Conservation (phyloP, 805 yeast species). For the Tetrapisispora fleetii region DNA sequence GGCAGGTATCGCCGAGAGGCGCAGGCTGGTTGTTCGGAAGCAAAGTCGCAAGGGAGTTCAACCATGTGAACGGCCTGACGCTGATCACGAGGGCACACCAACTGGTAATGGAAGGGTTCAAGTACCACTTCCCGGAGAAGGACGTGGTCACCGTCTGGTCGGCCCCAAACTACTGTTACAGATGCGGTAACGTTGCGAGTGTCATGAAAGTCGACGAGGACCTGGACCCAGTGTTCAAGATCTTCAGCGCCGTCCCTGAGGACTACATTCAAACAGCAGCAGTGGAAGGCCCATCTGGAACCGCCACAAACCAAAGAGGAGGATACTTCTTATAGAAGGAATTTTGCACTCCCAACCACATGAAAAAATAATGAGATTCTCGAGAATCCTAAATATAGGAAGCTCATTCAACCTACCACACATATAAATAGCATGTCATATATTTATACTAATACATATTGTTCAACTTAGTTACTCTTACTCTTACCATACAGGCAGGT, state of each 20-base stretch:
- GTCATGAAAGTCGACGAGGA: constrained; percentile 92
- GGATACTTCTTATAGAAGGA: constrained; percentile 26
- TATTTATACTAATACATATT: not conserved
- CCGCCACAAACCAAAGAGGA: constrained; percentile 25
- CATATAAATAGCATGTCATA: not conserved
- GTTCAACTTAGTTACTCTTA: too few species aligned
- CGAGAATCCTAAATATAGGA: not conserved
- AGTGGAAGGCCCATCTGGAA: constrained; percentile 5
- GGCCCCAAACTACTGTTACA: constrained; percentile 93
- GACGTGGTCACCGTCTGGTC: constrained; percentile 98
- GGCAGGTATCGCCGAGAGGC: constrained; percentile 98
- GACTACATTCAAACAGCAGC: constrained; percentile 36
- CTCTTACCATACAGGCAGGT: too few species aligned
- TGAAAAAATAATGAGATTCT: not conserved
- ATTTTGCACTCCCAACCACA: not conserved
- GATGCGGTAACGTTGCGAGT: constrained; percentile 97
- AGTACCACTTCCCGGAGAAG: constrained; percentile 91
- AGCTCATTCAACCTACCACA: not conserved
- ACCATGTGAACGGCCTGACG: constrained; percentile 82
- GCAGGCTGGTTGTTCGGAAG: constrained; percentile 98
- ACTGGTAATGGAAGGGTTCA: constrained; percentile 96
- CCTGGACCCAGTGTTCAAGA: constrained; percentile 80
- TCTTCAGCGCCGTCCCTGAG: constrained; percentile 92
- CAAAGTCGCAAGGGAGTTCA: constrained; percentile 89
- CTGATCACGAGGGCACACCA: constrained; percentile 96